phyloP scores from a whole-genome alignment of 129 eudicot genomes.

The Heracleum sosnowskyi region DNA sequence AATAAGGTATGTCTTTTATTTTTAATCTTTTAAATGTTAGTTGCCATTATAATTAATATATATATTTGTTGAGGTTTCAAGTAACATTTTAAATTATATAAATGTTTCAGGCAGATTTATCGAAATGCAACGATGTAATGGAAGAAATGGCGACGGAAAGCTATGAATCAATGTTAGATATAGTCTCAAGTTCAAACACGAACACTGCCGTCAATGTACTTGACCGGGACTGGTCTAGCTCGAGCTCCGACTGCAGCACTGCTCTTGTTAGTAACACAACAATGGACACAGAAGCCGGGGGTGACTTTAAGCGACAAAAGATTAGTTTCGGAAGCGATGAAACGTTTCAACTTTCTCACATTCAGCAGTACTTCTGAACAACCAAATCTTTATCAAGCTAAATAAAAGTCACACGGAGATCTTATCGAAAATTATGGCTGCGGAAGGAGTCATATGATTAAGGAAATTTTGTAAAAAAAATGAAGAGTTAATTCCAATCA shows the following conservation, averaged over 20 bases:
- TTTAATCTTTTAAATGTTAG: too few relatives aligned
- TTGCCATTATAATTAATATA: too few relatives aligned
- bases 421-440: neutral
- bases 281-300: conserved; percentile 8
- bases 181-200: conserved; percentile 17
- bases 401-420: neutral
- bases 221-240: conserved; percentile 22
- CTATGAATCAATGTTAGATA: conserved; percentile 21
- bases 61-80: neutral
- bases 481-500: neutral
- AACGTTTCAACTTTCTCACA: conserved; percentile 29
- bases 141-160: conserved; percentile 34
- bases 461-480: neutral
- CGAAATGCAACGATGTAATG: conserved; percentile 26
- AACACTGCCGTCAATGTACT: conserved; percentile 32
- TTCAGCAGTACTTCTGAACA: conserved; percentile 8
- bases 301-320: conserved; percentile 30
- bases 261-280: neutral
- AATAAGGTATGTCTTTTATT: conserved; percentile 26
- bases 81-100: neutral
- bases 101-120: conserved; percentile 25
- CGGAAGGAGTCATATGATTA: neutral
- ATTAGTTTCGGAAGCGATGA: conserved; percentile 19
- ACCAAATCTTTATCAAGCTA: neutral
- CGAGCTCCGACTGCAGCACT: conserved; percentile 16